Evolutionary conservation across 345 rosid genomes (phyloP).

Genomic region (Lepidium aucheri): DNA sequence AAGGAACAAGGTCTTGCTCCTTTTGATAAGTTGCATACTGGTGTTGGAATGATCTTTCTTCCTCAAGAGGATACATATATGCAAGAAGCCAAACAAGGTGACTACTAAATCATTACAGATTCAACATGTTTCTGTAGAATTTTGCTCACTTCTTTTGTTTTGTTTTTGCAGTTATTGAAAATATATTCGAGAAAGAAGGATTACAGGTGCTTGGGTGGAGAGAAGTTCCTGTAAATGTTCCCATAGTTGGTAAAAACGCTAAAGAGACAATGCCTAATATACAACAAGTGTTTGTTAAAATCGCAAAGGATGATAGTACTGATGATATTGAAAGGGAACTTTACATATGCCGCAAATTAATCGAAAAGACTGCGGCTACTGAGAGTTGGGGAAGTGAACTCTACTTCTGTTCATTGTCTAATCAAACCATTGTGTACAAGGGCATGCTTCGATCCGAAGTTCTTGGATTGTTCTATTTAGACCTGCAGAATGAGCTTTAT

Average conservation of each 20-base stretch:
- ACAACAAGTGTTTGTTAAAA: constrained; percentile 89
- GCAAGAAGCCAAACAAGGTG: constrained; percentile 83
- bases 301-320: constrained; percentile 69
- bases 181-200: constrained; percentile 84
- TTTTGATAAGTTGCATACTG: constrained; percentile 79
- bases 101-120: not conserved
- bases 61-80: constrained; percentile 54
- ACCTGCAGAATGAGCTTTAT: constrained; percentile 72
- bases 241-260: constrained; percentile 89
- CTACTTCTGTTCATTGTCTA: constrained; percentile 89
- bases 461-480: constrained; percentile 81
- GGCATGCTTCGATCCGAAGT: constrained; percentile 98
- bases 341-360: constrained; percentile 85
- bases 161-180: constrained; percentile 52
- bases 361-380: constrained; percentile 51
- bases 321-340: constrained; percentile 94
- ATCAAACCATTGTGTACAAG: constrained; percentile 91
- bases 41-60: constrained; percentile 94
- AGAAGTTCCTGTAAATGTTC: constrained; percentile 75
- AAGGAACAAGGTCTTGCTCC: constrained; percentile 58
- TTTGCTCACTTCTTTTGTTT: not conserved
- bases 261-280: constrained; percentile 92
- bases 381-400: constrained; percentile 85
- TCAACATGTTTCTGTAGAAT: not conserved
- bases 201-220: constrained; percentile 97